These are phyloP conservation scores for Lunasporangiospora selenospora DNA, from an alignment of 192 early-diverging fungal species.

Conservation along the genomic window DNA sequence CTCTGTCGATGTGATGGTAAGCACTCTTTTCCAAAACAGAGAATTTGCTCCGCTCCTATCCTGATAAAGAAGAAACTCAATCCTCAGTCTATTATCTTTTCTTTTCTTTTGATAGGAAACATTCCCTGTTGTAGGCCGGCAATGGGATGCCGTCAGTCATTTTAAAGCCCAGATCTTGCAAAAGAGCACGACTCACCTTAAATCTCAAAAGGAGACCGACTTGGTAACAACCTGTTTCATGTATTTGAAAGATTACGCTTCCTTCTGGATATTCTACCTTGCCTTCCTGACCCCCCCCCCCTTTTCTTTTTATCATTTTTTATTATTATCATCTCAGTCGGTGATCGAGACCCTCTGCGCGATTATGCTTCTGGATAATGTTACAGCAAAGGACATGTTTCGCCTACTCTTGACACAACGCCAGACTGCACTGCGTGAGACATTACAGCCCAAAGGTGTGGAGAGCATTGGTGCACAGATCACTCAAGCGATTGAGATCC, in stretches of 20 bases:
- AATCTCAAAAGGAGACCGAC: constrained; percentile 44
- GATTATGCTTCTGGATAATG: constrained; percentile 70
- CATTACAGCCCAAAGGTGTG: constrained; percentile 9
- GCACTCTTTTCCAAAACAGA: constrained; percentile 2
- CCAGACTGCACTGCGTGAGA: constrained; percentile 52
- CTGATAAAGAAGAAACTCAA: neutral
- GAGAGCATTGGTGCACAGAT: constrained; percentile 47
- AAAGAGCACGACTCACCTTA: constrained; percentile 61
- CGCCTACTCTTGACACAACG: constrained; percentile 59
- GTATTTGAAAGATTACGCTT: neutral
- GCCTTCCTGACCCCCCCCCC: constrained; percentile 3
- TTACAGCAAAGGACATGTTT: constrained; percentile 62
- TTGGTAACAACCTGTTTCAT: constrained; percentile 46
- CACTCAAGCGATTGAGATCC: constrained; percentile 47
- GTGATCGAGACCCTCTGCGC: constrained; percentile 68
- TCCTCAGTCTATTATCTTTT: constrained; percentile 17
- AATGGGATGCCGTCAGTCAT: constrained; percentile 84
- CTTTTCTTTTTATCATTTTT: constrained; percentile 1
- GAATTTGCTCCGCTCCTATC: too few relatives aligned
- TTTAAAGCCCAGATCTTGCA: constrained; percentile 81
- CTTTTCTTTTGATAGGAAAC: constrained; percentile 50
- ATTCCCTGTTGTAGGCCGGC: constrained; percentile 84
- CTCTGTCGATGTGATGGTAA: constrained; percentile 37
- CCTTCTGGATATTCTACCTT: too few relatives aligned
- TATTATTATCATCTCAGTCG: constrained; percentile 39